These are phyloP conservation scores for Pyricularia sp. DNA, from an alignment of 2,329 filamentous ascomycete species.

Conservation along the genomic window DNA sequence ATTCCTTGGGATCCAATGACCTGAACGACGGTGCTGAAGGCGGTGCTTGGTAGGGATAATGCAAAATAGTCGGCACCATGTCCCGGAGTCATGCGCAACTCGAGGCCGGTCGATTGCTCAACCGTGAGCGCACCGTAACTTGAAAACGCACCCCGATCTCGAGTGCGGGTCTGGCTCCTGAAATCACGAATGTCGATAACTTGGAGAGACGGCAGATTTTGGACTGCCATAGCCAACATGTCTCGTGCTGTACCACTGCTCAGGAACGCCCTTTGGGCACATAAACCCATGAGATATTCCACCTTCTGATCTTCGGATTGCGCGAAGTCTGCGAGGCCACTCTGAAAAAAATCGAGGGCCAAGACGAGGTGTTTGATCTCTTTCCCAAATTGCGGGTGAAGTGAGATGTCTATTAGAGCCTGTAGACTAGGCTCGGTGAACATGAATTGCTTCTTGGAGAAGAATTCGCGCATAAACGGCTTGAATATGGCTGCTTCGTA, in stretches of 20 bases:
- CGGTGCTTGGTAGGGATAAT: slow-evolving; percentile 8
- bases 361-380: slow-evolving; percentile 36
- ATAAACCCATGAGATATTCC: not conserved
- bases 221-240: slow-evolving; percentile 44
- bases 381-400: slow-evolving; percentile 24
- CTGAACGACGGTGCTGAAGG: slow-evolving; percentile 26
- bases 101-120: slow-evolving; percentile 18
- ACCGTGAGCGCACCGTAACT: slow-evolving; percentile 39
- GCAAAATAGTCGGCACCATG: not conserved
- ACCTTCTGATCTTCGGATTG: not conserved
- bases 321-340: not conserved
- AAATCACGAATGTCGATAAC: slow-evolving; percentile 48
- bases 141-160: slow-evolving; percentile 37
- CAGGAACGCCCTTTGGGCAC: slow-evolving; percentile 20
- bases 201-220: slow-evolving; percentile 38
- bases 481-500: slow-evolving; percentile 41
- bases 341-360: slow-evolving; percentile 22
- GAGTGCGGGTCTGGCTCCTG: slow-evolving; percentile 30
- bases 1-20: slow-evolving; percentile 24
- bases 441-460: slow-evolving; percentile 54
- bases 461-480: slow-evolving; percentile 48
- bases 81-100: slow-evolving; percentile 6
- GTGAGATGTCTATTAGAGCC: slow-evolving; percentile 38
- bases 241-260: slow-evolving; percentile 32
- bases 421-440: slow-evolving; percentile 42